Conservation (phyloP, 1,139 yeast species). For the Magnusiomyces clavatus region DNA sequence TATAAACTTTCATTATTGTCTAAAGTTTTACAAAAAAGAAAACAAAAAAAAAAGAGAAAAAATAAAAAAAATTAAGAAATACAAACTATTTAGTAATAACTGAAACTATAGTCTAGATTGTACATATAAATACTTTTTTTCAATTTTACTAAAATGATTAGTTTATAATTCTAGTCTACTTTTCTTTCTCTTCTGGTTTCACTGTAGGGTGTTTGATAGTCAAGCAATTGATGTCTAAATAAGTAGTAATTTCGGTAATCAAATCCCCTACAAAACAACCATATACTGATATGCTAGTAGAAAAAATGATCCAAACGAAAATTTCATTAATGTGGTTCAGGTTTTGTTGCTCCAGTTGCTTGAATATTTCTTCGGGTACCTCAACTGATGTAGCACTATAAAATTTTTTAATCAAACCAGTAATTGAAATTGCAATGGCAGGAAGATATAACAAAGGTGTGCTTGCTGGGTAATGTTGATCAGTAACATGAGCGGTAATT, state of each 20-base stretch:
- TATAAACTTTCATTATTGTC: too few relatives aligned
- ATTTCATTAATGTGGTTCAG: constrained; percentile 18
- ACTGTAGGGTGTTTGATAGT: constrained; percentile 70
- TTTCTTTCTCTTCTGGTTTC: constrained; percentile 1
- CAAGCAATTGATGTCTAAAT: constrained; percentile 78
- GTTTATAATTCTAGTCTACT: neutral
- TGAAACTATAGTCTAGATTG: too few relatives aligned
- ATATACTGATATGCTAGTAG: constrained; percentile 69
- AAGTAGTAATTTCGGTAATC: constrained; percentile 72
- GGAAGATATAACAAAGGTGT: constrained; percentile 72
- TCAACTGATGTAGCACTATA: constrained; percentile 6
- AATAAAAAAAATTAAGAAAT: too few relatives aligned
- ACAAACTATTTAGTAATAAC: too few relatives aligned
- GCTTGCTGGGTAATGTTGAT: constrained; percentile 63
- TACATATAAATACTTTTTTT: too few relatives aligned
- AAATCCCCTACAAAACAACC: constrained; percentile 74
- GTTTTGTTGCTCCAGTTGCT: constrained; percentile 14
- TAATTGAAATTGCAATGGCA: constrained; percentile 42
- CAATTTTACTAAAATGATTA: neutral
- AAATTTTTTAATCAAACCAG: constrained; percentile 19
- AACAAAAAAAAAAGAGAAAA: too few relatives aligned
- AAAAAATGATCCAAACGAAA: constrained; percentile 62
- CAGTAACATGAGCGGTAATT: constrained; percentile 79
- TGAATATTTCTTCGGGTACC: constrained; percentile 18
- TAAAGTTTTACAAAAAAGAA: too few relatives aligned